A percentile compares a stretch with the other conserved stretches of the same genome.
Evolutionary conservation across 345 rosid species (phyloP).

Genomic region (Citrus inodora): DNA sequence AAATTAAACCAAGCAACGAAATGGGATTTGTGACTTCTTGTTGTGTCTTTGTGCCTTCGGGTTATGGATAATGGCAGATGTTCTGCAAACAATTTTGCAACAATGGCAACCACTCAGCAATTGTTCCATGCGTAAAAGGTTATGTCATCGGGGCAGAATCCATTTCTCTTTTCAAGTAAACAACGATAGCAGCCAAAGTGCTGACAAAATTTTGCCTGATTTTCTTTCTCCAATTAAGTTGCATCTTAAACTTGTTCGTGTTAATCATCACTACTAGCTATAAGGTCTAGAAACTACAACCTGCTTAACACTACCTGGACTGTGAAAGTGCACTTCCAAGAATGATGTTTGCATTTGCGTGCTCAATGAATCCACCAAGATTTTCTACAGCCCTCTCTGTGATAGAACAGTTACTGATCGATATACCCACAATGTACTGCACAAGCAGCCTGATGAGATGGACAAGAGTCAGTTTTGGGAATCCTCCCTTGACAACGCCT

Average conservation of each 20-base stretch:
- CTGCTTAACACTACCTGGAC: not conserved
- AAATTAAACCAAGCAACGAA: too few species aligned
- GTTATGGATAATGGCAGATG: too few species aligned
- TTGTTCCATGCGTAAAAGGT: too few species aligned
- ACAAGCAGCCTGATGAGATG: not conserved
- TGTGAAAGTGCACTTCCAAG: not conserved
- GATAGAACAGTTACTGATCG: not conserved
- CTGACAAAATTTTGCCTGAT: not conserved
- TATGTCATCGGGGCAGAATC: too few species aligned
- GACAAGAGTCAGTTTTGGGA: too few species aligned
- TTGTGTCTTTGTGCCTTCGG: too few species aligned
- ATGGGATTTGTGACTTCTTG: too few species aligned
- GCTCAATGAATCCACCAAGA: not conserved
- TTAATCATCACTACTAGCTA: not conserved
- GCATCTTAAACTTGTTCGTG: not conserved
- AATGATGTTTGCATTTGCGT: not conserved
- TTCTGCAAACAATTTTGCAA: too few species aligned
- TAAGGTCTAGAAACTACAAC: not conserved
- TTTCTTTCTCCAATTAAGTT: not conserved
- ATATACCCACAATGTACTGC: not conserved
- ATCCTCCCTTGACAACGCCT: not conserved
- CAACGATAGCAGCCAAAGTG: too few species aligned
- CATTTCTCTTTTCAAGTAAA: too few species aligned
- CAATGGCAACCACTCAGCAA: too few species aligned
- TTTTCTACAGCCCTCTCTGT: not conserved